These are phyloP conservation scores for Pezicula carpinea DNA, from an alignment of 2,329 filamentous ascomycete species.

Conservation along the genomic window DNA sequence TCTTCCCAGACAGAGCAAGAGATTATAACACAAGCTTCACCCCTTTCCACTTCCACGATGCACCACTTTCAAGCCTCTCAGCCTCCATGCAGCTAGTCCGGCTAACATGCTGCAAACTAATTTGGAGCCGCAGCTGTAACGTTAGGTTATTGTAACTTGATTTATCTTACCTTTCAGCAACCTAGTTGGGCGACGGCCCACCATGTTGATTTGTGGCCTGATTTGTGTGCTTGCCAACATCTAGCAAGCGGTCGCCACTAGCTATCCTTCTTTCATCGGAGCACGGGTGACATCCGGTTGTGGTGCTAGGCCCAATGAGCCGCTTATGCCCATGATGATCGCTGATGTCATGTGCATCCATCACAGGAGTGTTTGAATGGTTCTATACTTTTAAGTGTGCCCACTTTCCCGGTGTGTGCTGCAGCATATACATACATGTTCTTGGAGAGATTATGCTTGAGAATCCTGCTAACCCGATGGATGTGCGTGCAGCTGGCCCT, in stretches of 20 bases:
- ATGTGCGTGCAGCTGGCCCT: conserved; percentile 19
- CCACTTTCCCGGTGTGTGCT: neutral
- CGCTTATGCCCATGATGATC: conserved; percentile 31
- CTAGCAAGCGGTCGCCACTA: conserved; percentile 29
- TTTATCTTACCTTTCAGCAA: conserved; percentile 30
- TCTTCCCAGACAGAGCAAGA: too few species aligned
- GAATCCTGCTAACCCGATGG: too few species aligned
- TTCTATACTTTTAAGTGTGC: neutral
- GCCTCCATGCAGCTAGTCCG: too few species aligned
- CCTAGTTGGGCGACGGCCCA: conserved; percentile 29
- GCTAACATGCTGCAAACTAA: too few species aligned
- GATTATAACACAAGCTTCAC: too few species aligned
- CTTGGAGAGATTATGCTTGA: neutral
- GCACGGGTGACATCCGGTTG: conserved; percentile 29
- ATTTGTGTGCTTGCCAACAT: conserved; percentile 28
- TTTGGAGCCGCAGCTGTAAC: conserved; percentile 28
- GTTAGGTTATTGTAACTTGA: conserved; percentile 31
- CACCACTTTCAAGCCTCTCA: too few species aligned
- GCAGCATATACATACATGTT: neutral
- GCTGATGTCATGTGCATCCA: conserved; percentile 20
- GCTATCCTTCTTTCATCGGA: conserved; percentile 28
- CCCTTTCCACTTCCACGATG: too few species aligned
- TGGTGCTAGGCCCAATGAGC: conserved; percentile 30
- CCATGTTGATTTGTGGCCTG: conserved; percentile 27
- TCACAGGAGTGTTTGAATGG: neutral